Evolutionary conservation across 2,329 filamentous ascomycete species (phyloP), one percentile per base, ranked within the genome.

Genomic region (Parastagonospora avenae): DNA sequence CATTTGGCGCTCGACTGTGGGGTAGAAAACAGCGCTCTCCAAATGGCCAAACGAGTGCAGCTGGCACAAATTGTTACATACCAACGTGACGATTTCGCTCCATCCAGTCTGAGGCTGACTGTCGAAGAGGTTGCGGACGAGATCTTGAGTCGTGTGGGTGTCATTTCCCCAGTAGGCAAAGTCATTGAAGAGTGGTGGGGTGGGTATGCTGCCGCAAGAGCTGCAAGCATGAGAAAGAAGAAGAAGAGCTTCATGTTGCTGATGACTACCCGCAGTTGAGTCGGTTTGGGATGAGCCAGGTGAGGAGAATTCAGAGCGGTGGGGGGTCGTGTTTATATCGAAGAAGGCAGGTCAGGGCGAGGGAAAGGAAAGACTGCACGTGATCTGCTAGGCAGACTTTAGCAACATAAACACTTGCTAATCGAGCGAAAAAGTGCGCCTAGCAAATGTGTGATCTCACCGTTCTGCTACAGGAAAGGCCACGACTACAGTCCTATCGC

Each of bases 121-220:
- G 16, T 29, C 29, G 42, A 36, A 36, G 32, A 36, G 31, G 19
- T 28, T 12, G 15, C 24, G 31, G 14, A 47, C 30, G 16, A 47
- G 15, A 8, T 40, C 36, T 1, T 16, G 15, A 7, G 44, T 40
- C 4, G 12, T 41, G n/a, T 47, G 44, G 3, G 44, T 47, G 1
- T 32, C 37, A 15, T 47, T 47, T 10, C 36, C 36, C 2, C 40
- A 11, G 16, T 27, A 40, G 14, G n/a, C 9, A 29, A 47, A 40
- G 36, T 47, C 44, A 15, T 41, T 47, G 28, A 47, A 32, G 11
- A 33, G 15, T 5, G 44, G 44, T 28, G 44, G 37, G 44, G 44
- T 28, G 44, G 37, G 29, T 36, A 47, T 11, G 29, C 36, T 14
- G 44, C 29, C 7, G 37, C 36, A 4, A 40, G 4, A 19, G 29